Percentiles rank a stretch among this genome's conserved stretches.
phyloP scores from a whole-genome alignment of 768 basidiomycete species.

The Porphyrellus cyaneotinctus region DNA sequence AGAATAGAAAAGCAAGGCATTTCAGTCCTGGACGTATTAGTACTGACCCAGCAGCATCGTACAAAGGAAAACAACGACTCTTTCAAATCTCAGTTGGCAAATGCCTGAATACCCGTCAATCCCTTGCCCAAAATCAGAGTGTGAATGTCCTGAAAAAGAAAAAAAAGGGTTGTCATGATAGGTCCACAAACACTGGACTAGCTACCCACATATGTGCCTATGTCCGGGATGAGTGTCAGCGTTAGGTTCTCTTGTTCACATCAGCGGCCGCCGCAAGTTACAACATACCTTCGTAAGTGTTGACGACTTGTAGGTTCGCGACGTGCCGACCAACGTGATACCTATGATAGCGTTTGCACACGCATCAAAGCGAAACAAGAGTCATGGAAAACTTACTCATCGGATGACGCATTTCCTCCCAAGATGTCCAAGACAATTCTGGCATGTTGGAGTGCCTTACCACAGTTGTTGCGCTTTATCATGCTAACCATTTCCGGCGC shows the following conservation, averaged over 20 bases:
- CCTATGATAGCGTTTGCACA: slow-evolving; percentile 34
- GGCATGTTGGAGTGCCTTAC: slow-evolving; percentile 83
- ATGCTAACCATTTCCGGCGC: slow-evolving; percentile 94
- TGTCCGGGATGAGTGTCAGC: neutral
- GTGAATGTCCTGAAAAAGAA: slow-evolving; percentile 66
- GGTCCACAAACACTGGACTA: neutral
- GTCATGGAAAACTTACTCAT: slow-evolving; percentile 59
- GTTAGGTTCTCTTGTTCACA: too few relatives aligned
- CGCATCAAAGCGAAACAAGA: neutral
- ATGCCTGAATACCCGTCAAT: slow-evolving; percentile 86
- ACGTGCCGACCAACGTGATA: slow-evolving; percentile 95
- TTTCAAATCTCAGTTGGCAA: slow-evolving; percentile 48
- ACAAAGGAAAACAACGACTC: neutral
- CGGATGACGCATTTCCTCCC: slow-evolving; percentile 90
- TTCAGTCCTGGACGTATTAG: neutral
- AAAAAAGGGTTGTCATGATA: slow-evolving; percentile 8
- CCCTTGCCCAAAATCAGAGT: slow-evolving; percentile 92
- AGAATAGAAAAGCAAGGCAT: neutral
- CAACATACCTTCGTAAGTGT: slow-evolving; percentile 82
- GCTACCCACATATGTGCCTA: slow-evolving; percentile 57
- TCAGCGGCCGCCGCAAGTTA: neutral
- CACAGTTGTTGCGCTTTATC: slow-evolving; percentile 94
- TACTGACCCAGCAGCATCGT: neutral
- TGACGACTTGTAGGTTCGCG: slow-evolving; percentile 91
- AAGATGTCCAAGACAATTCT: slow-evolving; percentile 83